These are phyloP conservation scores for Melastoma candidum DNA, from an alignment of 441 rosid species.

Conservation along the genomic window DNA sequence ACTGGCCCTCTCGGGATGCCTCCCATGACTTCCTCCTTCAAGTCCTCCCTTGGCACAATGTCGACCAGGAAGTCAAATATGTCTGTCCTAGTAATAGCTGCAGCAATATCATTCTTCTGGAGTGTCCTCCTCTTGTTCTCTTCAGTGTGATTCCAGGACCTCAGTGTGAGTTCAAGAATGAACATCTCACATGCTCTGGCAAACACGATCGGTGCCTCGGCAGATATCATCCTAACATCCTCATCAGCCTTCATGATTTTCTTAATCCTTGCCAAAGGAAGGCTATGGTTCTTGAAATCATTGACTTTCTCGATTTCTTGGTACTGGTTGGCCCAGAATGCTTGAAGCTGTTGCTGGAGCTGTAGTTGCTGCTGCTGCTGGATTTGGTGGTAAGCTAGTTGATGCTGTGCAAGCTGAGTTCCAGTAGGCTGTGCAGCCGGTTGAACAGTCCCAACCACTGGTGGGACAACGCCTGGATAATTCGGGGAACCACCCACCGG, in stretches of 20 bases:
- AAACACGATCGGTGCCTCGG: conserved; percentile 78
- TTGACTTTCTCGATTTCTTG: conserved; percentile 64
- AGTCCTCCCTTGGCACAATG: conserved; percentile 73
- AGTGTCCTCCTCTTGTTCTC: conserved; percentile 80
- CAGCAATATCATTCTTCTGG: conserved; percentile 81
- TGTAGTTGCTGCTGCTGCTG: conserved; percentile 85
- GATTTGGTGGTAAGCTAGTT: conserved; percentile 70
- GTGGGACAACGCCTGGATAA: conserved; percentile 26
- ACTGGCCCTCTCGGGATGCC: conserved; percentile 57
- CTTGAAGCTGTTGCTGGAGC: conserved; percentile 63
- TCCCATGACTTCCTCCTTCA: conserved; percentile 64
- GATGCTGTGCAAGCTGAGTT: conserved; percentile 52
- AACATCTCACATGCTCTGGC: conserved; percentile 95
- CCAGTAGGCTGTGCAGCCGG: conserved; percentile 39
- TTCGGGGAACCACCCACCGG: conserved; percentile 39
- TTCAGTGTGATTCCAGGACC: conserved; percentile 86
- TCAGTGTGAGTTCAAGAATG: conserved; percentile 63
- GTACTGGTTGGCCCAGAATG: conserved; percentile 65
- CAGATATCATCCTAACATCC: conserved; percentile 87
- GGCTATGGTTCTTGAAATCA: conserved; percentile 81
- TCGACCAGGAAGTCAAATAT: conserved; percentile 78
- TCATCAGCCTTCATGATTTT: conserved; percentile 92
- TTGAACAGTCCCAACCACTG: conserved; percentile 32
- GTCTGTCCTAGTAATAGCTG: conserved; percentile 78
- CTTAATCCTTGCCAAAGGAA: conserved; percentile 81